Base-by-base conservation (phyloP, 2,329 filamentous ascomycete genomes). In the Claviceps pazoutovae region DNA sequence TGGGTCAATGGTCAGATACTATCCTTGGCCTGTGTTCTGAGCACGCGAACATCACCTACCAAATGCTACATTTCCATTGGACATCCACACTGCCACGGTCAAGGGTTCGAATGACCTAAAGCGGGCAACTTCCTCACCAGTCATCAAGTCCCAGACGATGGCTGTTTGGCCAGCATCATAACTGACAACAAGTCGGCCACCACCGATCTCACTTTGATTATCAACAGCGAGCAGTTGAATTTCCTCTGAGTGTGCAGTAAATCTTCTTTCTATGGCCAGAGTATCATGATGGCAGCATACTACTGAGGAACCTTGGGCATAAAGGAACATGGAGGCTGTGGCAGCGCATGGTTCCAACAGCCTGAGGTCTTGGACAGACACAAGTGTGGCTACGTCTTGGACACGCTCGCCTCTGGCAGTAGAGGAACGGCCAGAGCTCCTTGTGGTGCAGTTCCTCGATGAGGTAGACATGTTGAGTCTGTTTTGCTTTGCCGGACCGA, bases 81-180 rank as follows among this genome's bases (percentile, higher is more conserved):
- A 80, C 90, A 98, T 96, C 88, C 93, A 98, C 13, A 86, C 77
- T 39, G 90, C 91, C 34, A 88, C 84, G 21, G 83, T 83, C 56
- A 97, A 77, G 58, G 86, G 80, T 62, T 95, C 88, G 62, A 95
- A 96, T 0, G 90, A 93, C 23, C 84, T 83, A 70, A 97, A 97
- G n/a, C 90, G 80, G 41, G 91, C 83, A 53, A 96, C 78, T 67
- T 96, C 89, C 54, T 89, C 83, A 48, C 93, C 93, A 0, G 88
- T 94, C 71, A 94, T 82, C 55, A 96, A 75, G 68, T 98, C 91
- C 93, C 93, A 98, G 7, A 97, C 88, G 63, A 97, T 95, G 4
- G 90, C 88, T 1, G 88, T 95, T 66, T 91, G 87, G 39, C 88
- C 84, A 17, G 80, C 79, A 73, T 98, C 93, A 62, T 95, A 96